phyloP scores from a whole-genome alignment of 352 stramenopile genomes.

The Phytophthora idaei region DNA sequence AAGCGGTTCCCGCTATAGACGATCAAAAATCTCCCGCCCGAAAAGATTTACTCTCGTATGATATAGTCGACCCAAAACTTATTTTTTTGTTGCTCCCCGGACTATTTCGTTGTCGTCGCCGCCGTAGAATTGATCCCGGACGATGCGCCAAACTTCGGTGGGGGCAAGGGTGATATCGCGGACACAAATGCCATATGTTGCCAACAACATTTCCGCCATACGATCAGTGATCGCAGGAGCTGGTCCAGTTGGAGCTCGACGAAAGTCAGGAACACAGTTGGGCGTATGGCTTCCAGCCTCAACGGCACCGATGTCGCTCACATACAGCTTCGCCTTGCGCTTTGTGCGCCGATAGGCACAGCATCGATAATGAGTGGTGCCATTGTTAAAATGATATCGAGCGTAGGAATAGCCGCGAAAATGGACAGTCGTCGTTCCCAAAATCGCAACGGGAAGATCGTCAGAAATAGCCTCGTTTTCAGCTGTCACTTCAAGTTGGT shows the following conservation, averaged over 20 bases:
- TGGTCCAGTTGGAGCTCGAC: not conserved
- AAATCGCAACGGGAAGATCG: not conserved
- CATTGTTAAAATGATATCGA: not conserved
- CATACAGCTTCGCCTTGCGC: not conserved
- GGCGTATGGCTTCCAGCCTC: not conserved
- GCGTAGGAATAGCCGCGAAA: not conserved
- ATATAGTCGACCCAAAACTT: slow-evolving; percentile 6
- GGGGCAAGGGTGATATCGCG: not conserved
- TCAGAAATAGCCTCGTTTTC: not conserved
- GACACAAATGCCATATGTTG: not conserved
- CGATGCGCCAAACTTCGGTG: not conserved
- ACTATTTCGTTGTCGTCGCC: not conserved
- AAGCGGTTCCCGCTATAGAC: slow-evolving; percentile 3
- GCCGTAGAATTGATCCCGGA: not conserved
- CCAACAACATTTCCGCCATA: not conserved
- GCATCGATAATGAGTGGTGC: not conserved
- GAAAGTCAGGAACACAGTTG: slow-evolving; percentile 1
- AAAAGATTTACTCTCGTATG: not conserved
- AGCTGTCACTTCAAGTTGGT: not conserved
- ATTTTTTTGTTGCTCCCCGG: not conserved
- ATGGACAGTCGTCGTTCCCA: not conserved
- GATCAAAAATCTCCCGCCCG: slow-evolving; percentile 6
- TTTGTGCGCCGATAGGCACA: not conserved
- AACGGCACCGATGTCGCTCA: not conserved
- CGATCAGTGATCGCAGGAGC: not conserved